Base-by-base conservation (phyloP, 1,139 yeast genomes). In the Kodamaea fungicola region DNA sequence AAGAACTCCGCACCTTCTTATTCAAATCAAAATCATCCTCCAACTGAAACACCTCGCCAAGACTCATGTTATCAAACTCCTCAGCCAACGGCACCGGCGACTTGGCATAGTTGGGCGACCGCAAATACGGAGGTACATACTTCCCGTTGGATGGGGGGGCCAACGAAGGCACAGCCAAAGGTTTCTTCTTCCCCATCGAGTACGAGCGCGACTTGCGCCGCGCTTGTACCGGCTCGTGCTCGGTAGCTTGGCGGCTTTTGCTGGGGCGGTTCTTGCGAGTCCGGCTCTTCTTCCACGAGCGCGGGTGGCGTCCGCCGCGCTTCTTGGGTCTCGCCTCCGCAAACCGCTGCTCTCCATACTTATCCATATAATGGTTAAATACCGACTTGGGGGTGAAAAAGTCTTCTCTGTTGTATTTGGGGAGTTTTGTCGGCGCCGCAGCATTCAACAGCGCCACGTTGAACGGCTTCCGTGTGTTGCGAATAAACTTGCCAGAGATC, bases 331-430 rank as follows among this genome's bases (percentile, higher is more conserved):
- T 8, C 12, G 30, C 10, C 12, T 10, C 23, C 22, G n/a, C 12
- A 37, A 43, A 54, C 41, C 57, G 50, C 46, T 63, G 56, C 43
- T 69, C 79, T 28, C 79, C 78, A 44, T 79, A 79, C 47, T 82
- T 83, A 48, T 78, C 87, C 83, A 83, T 74, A 52, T 82, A 83
- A 49, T 80, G 83, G 45, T 76, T 77, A 49, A 80, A 76, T 5
- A 80, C 83, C 21, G 89, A 79, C 42, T 83, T 84, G 2, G 94
- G 94, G 2, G 94, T 83, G 53, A 83, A 83, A 48, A 74, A 81
- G 52, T 83, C 90, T 47, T 80, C 83, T 42, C 90, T 70, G 49
- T 76, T 77, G 52, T 77, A 82, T 57, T 59, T 32, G 34, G 46
- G 54, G 33, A 32, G 21, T 22, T 41, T 37, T 46, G 22, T 25